phyloP scores from a whole-genome alignment of 2,329 filamentous ascomycete species.

The Sphaerulina populicola region DNA sequence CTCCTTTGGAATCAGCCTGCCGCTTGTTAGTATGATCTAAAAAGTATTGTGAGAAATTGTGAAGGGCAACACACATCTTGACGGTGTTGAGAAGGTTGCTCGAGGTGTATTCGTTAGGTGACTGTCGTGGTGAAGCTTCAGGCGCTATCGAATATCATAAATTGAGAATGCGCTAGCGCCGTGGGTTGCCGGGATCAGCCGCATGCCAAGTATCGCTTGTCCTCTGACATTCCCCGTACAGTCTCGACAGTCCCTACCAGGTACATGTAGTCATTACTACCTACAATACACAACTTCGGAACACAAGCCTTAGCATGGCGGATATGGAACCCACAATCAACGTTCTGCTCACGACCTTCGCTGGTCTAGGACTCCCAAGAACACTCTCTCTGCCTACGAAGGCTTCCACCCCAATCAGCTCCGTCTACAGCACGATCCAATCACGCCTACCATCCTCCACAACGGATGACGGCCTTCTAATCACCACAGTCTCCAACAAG shows the following conservation, averaged over 20 bases:
- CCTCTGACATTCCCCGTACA: no score
- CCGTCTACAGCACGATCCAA: conserved; percentile 56
- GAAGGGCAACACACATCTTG: conserved; percentile 35
- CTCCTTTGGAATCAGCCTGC: conserved; percentile 97
- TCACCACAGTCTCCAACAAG: conserved; percentile 75
- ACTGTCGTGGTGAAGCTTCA: conserved; percentile 6
- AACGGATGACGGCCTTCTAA: conserved; percentile 52
- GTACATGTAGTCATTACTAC: neutral
- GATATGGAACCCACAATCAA: conserved; percentile 48
- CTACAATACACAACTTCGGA: neutral
- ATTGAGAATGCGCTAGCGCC: conserved; percentile 6
- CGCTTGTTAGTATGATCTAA: neutral
- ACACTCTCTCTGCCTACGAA: conserved; percentile 70
- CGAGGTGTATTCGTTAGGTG: conserved; percentile 3
- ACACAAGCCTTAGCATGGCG: conserved; percentile 1
- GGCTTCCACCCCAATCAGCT: conserved; percentile 54
- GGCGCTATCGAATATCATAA: conserved; percentile 2
- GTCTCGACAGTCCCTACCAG: no score
- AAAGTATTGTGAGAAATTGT: neutral
- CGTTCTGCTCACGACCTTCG: conserved; percentile 75
- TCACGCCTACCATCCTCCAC: conserved; percentile 51
- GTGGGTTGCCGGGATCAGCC: conserved; percentile 2
- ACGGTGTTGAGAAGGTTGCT: conserved; percentile 28
- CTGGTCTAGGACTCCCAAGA: conserved; percentile 72
- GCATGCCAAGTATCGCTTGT: neutral